Percentiles rank a stretch among this genome's conserved stretches.
phyloP scores from a whole-genome alignment of 305 asterid genomes.

The Fraxinus greggii region DNA sequence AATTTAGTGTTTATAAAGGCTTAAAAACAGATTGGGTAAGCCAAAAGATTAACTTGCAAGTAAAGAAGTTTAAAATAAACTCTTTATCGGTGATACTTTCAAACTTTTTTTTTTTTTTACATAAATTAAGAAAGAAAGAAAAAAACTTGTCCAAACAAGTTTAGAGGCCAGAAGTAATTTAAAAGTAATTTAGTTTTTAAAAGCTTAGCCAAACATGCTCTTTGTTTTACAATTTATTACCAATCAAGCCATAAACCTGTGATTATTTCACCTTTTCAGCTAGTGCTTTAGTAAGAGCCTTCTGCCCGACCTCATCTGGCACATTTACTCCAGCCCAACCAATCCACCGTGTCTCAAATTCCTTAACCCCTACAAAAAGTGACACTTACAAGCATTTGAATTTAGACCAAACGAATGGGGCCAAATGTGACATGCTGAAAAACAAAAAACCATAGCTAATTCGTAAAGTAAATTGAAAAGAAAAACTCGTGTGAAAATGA shows the following conservation, averaged over 20 bases:
- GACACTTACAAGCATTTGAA: conserved; percentile 16
- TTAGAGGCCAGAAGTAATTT: background rate
- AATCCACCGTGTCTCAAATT: conserved; percentile 91
- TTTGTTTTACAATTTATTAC: conserved; percentile 9
- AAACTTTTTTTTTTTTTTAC: background rate
- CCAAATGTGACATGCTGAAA: background rate
- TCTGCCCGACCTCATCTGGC: conserved; percentile 84
- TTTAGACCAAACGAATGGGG: conserved; percentile 6
- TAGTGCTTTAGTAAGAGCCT: conserved; percentile 72
- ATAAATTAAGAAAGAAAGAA: background rate
- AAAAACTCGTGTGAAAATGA: conserved; percentile 6
- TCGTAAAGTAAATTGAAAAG: background rate
- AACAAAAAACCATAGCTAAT: background rate
- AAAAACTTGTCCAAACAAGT: background rate
- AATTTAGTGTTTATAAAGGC: conserved; percentile 12
- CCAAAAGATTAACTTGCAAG: background rate
- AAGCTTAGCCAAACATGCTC: background rate
- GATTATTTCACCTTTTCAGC: conserved; percentile 74
- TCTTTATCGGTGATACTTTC: background rate
- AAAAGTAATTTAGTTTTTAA: background rate
- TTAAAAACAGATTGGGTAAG: conserved; percentile 5
- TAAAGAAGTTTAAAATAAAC: background rate
- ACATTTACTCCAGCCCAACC: conserved; percentile 99
- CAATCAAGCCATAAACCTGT: conserved; percentile 4
- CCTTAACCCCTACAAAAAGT: conserved; percentile 66